Conservation (phyloP, 371 early-diverging fungal species). For the Mucor circinelloides region DNA sequence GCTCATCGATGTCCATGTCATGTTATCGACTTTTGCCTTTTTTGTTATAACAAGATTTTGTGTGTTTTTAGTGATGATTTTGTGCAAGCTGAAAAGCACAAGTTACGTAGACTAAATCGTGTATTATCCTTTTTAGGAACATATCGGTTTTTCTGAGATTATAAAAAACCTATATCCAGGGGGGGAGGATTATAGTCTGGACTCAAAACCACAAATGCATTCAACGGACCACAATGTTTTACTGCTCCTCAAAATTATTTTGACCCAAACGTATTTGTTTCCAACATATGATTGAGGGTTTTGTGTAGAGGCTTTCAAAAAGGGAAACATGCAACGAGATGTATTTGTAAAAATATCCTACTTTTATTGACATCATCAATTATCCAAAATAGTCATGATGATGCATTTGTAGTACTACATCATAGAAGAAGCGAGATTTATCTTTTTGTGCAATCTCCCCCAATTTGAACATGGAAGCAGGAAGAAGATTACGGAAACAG, state of each 20-base stretch:
- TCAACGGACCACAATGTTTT: not conserved
- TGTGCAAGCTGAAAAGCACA: not conserved
- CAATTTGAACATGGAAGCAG: not conserved
- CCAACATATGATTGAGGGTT: not conserved
- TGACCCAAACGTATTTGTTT: not conserved
- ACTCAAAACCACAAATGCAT: not conserved
- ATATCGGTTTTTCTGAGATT: not conserved
- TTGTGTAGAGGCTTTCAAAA: not conserved
- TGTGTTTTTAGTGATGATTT: not conserved
- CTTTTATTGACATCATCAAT: constrained; percentile 2
- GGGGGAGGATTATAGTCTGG: not conserved
- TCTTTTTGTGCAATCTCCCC: not conserved
- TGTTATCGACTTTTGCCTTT: not conserved
- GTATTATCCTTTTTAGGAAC: not conserved
- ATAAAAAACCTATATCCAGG: not conserved
- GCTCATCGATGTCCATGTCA: not conserved
- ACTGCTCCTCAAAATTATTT: not conserved
- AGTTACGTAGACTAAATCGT: not conserved
- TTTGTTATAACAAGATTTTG: not conserved
- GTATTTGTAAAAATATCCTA: not conserved
- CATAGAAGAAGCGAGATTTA: not conserved
- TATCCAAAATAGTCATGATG: constrained; percentile 1
- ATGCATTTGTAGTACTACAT: not conserved
- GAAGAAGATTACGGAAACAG: not conserved
- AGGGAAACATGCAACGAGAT: not conserved